Conservation (phyloP, 805 yeast genomes). For the Pichia ethanolica region DNA sequence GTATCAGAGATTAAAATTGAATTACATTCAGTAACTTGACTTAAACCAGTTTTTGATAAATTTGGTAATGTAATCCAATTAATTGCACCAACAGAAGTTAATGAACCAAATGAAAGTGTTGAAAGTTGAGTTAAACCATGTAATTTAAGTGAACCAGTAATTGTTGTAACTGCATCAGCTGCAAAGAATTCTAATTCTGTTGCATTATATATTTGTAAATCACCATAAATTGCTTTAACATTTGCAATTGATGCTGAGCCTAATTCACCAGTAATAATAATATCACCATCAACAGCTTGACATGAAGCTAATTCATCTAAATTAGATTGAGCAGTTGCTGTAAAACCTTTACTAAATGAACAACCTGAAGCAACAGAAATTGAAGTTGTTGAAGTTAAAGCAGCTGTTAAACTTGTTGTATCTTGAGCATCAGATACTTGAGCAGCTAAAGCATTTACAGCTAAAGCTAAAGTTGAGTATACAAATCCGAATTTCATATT, state of each 20-base stretch:
- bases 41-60: constrained; percentile 60
- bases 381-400: constrained; percentile 45
- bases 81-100: constrained; percentile 76
- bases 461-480: constrained; percentile 36
- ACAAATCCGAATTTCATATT: constrained; percentile 48
- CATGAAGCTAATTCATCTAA: constrained; percentile 70
- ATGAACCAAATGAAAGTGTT: constrained; percentile 65
- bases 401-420: constrained; percentile 38
- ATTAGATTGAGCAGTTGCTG: constrained; percentile 76
- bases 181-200: constrained; percentile 53
- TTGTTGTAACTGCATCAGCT: constrained; percentile 72
- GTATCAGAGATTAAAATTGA: constrained; percentile 69
- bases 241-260: constrained; percentile 64
- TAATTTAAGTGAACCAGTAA: constrained; percentile 64
- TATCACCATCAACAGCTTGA: constrained; percentile 72
- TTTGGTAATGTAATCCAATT: constrained; percentile 83
- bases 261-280: constrained; percentile 59
- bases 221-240: constrained; percentile 72
- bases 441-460: constrained; percentile 27
- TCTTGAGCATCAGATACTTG: constrained; percentile 31
- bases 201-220: constrained; percentile 59
- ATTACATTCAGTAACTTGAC: constrained; percentile 69
- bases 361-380: constrained; percentile 51
- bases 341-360: constrained; percentile 50
- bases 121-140: constrained; percentile 57